Base-by-base conservation (phyloP, 306 rosid species). In the Dryas octopetala region DNA sequence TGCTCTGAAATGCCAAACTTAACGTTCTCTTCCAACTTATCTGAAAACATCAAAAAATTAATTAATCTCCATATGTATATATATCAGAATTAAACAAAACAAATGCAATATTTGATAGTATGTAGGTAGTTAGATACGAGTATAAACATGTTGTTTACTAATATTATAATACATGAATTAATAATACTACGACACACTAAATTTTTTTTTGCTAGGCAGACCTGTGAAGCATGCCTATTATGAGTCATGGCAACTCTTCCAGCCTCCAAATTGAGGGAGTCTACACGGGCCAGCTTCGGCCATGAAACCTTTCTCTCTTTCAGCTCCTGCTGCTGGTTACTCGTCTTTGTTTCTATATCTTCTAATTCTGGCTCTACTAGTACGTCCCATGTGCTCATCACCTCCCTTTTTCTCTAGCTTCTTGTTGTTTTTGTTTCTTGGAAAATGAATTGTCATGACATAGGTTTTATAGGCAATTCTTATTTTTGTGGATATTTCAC, bases 261-360 rank as follows among this genome's bases (percentile, higher is more conserved):
- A 0, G 98, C 98, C 79, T 93, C 98, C n/a, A 93, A 47, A 50
- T 86, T 90, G 75, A 93, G 88, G 0, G 98, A 93, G 75, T 93
- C 97, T 0, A 93, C 81, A 0, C 93, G 98, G 7, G 87, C 80
- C 15, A 90, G 88, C 74, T 83, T 87, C 3, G 94, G 85, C 98
- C 95, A 90, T 55, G 98, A 89, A 0, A 78, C 14, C 78, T 79
- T 82, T 23, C 89, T 58, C 23, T 77, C 84, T 12, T 59, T 74
- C 80, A 82, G 57, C 13, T 58, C 68, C 52, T 46, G 38, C 38
- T 7, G 14, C 44, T 19, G 6, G 28, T 26, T 71, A 71, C 16
- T 19, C 61, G 46, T 5, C 19, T 28, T 66, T 43, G 5, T 74
- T 5, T 73, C 73, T 43, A 15, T 28, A 48, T 9, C 67, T 69